Percentiles rank a stretch among this genome's conserved stretches.
phyloP scores from a whole-genome alignment of 1,139 yeast species.

The Martiniozyma asiatica region DNA sequence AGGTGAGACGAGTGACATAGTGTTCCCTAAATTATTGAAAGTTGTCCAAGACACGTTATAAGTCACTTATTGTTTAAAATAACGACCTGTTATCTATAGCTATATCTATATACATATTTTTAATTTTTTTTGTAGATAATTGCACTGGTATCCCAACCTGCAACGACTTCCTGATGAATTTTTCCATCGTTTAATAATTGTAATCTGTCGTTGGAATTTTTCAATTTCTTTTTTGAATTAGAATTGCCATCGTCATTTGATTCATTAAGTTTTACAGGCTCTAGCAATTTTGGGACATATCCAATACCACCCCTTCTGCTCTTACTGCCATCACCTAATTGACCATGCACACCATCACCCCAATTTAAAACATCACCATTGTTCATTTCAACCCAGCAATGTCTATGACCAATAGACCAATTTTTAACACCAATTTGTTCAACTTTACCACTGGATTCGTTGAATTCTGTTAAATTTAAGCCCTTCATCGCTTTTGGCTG shows the following conservation, averaged over 20 bases:
- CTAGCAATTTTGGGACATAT: slow-evolving; percentile 42
- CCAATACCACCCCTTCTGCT: slow-evolving; percentile 48
- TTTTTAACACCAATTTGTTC: slow-evolving; percentile 35
- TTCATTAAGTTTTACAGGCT: slow-evolving; percentile 27
- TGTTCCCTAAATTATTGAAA: slow-evolving; percentile 55
- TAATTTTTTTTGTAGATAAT: slow-evolving; percentile 36
- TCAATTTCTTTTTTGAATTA: slow-evolving; percentile 2
- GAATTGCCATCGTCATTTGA: too few relatives aligned
- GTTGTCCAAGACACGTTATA: slow-evolving; percentile 30
- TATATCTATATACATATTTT: too few relatives aligned
- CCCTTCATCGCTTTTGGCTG: slow-evolving; percentile 53
- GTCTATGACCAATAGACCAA: slow-evolving; percentile 56
- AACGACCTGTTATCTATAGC: too few relatives aligned
- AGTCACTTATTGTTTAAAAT: too few relatives aligned
- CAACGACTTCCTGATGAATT: slow-evolving; percentile 45
- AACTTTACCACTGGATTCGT: slow-evolving; percentile 24
- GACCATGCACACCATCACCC: slow-evolving; percentile 80
- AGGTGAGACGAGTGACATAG: slow-evolving; percentile 77
- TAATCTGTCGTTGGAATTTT: slow-evolving; percentile 30
- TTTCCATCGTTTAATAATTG: slow-evolving; percentile 27
- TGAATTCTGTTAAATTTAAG: slow-evolving; percentile 32
- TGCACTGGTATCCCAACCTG: slow-evolving; percentile 55
- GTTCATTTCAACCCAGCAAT: slow-evolving; percentile 47
- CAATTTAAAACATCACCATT: slow-evolving; percentile 61
- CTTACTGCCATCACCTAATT: slow-evolving; percentile 72